Evolutionary conservation across 2,329 filamentous ascomycete species (phyloP), one percentile per base, ranked within the genome.

Genomic region (Neofusicoccum ribis): DNA sequence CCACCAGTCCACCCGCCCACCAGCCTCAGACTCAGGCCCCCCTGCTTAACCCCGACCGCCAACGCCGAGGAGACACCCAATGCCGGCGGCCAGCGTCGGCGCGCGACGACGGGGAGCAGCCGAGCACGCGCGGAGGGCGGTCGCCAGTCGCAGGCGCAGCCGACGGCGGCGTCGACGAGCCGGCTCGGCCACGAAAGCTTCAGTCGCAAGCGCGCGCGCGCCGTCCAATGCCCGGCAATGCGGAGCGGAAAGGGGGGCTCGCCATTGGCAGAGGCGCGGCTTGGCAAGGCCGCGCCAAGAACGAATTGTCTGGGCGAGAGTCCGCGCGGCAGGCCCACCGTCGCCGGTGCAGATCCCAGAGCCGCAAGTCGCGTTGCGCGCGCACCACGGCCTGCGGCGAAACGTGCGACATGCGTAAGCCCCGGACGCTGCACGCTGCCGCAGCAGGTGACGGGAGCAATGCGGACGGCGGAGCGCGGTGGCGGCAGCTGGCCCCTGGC

Each of bases 301-400:
- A 31, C 5, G 27, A 5, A 31, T 7, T 5, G 5, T 31, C 20
- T 37, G 37, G 6, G 37, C 37, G 6, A 39, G 31, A 15, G 56
- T 60, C 56, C 56, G 56, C 56, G 56, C 56, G 56, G 56, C 56
- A 60, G 41, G 23, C 37, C 56, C 56, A 60, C 56, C 41, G 43
- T 31, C 11, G 49, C 8, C 11, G 17, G 9, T 11, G 37, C 52
- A 43, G 52, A 56, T 59, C 41, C 8, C 23, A 46, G 56, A 60
- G 56, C 56, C 56, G 56, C 56, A 59, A 14, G 27, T 14, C 43
- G 41, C 54, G 36, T 15, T 23, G 41, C 3, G 27, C 23, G 23
- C 23, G 23, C 23, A 23, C 23, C 23, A 23, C 43, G 23, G 8
- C 9, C 43, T 47, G 52, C 15, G 34, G 41, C 56, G 44, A 23